A percentile compares a stretch with the other conserved stretches of the same genome.
These are phyloP conservation scores for Penicillium sp. DNA, from an alignment of 2,329 filamentous ascomycete species.

Conservation along the genomic window DNA sequence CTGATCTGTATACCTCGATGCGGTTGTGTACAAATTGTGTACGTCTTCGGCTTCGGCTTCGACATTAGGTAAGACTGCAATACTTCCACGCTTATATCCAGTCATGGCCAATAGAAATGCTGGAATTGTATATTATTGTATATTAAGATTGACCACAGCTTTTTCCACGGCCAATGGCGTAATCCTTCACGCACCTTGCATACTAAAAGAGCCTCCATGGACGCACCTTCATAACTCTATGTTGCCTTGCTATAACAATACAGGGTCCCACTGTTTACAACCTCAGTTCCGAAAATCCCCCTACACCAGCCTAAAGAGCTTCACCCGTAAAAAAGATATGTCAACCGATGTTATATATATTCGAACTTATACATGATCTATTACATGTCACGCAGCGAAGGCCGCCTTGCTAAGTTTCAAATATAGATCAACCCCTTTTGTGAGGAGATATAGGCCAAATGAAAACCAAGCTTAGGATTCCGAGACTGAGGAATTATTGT, in stretches of 20 bases:
- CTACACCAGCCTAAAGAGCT: background rate
- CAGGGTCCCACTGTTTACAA: background rate
- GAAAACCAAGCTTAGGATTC: background rate
- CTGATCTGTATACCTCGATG: constrained; percentile 6
- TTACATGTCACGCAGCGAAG: background rate
- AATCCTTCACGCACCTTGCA: background rate
- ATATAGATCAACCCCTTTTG: background rate
- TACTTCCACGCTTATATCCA: no score
- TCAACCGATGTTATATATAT: background rate
- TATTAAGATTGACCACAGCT: background rate
- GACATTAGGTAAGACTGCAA: background rate
- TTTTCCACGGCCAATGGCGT: background rate
- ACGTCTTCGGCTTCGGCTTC: background rate
- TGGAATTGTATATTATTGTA: background rate
- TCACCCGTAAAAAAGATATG: background rate
- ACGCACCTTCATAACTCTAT: background rate
- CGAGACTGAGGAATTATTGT: background rate
- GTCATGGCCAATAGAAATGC: background rate
- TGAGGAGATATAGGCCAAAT: background rate
- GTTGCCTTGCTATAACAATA: background rate
- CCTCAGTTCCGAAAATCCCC: background rate
- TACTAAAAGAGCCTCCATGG: background rate
- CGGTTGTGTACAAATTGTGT: background rate
- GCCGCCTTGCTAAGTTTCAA: background rate
- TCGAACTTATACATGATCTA: background rate